Conservation (phyloP, 768 basidiomycete genomes). For the Termitomyces sp. region DNA sequence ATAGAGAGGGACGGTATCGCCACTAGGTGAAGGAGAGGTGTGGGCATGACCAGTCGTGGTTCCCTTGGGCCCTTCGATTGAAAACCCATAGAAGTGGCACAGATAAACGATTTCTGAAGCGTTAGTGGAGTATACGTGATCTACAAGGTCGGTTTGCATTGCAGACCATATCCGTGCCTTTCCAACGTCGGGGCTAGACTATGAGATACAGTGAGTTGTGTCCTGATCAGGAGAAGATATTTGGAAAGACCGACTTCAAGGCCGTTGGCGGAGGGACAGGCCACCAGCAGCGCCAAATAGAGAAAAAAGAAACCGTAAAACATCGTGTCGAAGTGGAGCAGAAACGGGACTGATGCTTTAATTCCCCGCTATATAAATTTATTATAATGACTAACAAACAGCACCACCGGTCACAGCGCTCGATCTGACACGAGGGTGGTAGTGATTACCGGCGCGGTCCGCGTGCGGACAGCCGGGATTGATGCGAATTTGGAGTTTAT, state of each 20-base stretch:
- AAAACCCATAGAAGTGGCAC: conserved; percentile 17
- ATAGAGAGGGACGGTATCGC: conserved; percentile 15
- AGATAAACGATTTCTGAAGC: conserved; percentile 13
- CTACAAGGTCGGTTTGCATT: conserved; percentile 16
- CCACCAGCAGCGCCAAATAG: not conserved
- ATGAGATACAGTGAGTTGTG: not conserved
- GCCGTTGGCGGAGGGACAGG: not conserved
- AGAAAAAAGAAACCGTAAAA: not conserved
- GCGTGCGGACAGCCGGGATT: too few relatives aligned
- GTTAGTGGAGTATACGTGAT: conserved; percentile 19
- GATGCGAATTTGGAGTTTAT: too few relatives aligned
- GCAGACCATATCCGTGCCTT: conserved; percentile 16
- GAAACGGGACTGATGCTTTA: too few relatives aligned
- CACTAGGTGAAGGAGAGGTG: conserved; percentile 6
- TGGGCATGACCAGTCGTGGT: conserved; percentile 15
- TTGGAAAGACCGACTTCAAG: not conserved
- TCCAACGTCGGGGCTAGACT: conserved; percentile 10
- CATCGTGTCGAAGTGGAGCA: not conserved
- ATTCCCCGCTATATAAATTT: too few relatives aligned
- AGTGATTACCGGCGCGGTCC: too few relatives aligned
- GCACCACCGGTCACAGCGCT: too few relatives aligned
- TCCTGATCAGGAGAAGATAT: not conserved
- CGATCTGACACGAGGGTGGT: too few relatives aligned
- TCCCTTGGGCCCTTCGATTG: conserved; percentile 15
- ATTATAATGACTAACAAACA: too few relatives aligned